Percentiles rank a stretch among this genome's conserved stretches.
phyloP scores from a whole-genome alignment of 2,329 filamentous ascomycete species.

The Neocucurbitaria cava region DNA sequence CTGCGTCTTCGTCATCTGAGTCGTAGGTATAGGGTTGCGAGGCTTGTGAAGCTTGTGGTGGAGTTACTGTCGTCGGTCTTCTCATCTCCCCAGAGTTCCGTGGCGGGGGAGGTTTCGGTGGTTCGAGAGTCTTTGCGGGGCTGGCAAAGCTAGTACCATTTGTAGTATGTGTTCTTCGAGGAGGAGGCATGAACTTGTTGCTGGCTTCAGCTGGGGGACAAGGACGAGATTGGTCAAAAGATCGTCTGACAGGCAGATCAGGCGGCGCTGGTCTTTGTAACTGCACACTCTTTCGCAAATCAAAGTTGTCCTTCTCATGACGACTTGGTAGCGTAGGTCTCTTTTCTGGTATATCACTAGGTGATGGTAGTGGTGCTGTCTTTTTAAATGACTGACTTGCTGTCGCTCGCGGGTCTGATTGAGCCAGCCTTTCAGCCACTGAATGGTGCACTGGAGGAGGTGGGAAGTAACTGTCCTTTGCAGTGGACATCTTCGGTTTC shows the following conservation, averaged over 20 bases:
- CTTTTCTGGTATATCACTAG: slow-evolving; percentile 46
- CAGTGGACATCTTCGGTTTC: slow-evolving; percentile 26
- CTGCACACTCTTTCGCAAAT: slow-evolving; percentile 45
- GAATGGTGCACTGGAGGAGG: slow-evolving; percentile 40
- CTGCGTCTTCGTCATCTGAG: slow-evolving; percentile 58
- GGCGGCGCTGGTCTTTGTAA: slow-evolving; percentile 38
- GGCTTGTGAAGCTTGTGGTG: slow-evolving; percentile 16
- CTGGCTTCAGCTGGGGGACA: slow-evolving; percentile 30
- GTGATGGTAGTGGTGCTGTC: slow-evolving; percentile 16
- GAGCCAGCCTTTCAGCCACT: slow-evolving; percentile 33
- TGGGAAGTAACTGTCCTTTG: slow-evolving; percentile 43
- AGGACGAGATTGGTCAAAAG: slow-evolving; percentile 45
- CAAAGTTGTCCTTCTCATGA: slow-evolving; percentile 43
- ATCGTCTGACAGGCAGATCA: slow-evolving; percentile 45
- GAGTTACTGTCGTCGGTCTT: slow-evolving; percentile 29
- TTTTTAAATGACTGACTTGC: slow-evolving; percentile 28
- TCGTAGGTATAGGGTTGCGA: slow-evolving; percentile 49
- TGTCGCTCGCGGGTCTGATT: slow-evolving; percentile 27
- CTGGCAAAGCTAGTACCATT: slow-evolving; percentile 10
- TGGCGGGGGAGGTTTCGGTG: slow-evolving; percentile 43
- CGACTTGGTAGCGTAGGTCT: slow-evolving; percentile 60
- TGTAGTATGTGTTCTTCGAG: slow-evolving; percentile 43
- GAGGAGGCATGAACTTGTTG: slow-evolving; percentile 41
- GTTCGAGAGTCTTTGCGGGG: slow-evolving; percentile 34
- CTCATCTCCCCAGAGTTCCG: slow-evolving; percentile 44